Base-by-base conservation (phyloP, 1,139 yeast genomes). In the Dujonia santamariae region DNA sequence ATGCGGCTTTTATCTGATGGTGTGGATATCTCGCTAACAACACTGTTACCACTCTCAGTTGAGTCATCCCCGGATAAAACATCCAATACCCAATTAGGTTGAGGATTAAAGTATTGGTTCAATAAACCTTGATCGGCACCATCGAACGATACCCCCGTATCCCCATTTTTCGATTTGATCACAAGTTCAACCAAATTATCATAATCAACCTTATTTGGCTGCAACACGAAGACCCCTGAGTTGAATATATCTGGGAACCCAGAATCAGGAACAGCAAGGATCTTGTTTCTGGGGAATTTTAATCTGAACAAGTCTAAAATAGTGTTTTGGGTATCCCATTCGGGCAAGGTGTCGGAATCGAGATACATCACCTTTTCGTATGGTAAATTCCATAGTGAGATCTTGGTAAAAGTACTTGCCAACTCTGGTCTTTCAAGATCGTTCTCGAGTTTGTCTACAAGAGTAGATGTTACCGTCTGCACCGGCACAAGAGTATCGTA, bases 191-290 rank as follows among this genome's bases (percentile, higher is more conserved):
- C 39, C 41, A 87, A 62, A 12, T 66, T 63, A 3, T 59, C 44
- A 48, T 67, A 82, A 29, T 70, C 75, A 1, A 50, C 44, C 5
- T 47, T 31, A 46, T 72, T 68, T 2, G 96, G 96, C 27, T 69
- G 70, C 28, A 85, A 61, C 7, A 81, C 68, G 54, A 92, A 72
- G 26, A 92, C 79, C 7, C 97, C 97, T 17, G 95, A 80, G 60
- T 92, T 92, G 69, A 92, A 92, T 48, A 86, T 74, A 58, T 92
- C 97, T 1, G 97, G 97, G 81, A 96, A 92, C 13, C 97, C 97
- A 19, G 82, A 71, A 60, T 92, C 97, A 0, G 97, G 94, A n/a
- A 86, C 72, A 0, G 97, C 97, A 30, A 71, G 62, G 12, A 83
- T 67, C 39, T 71, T 67, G 26, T 58, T 51, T 13, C 51, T 45